Evolutionary conservation across 257 asterid genomes (phyloP).

Genomic region (Buddleja alternifolia): DNA sequence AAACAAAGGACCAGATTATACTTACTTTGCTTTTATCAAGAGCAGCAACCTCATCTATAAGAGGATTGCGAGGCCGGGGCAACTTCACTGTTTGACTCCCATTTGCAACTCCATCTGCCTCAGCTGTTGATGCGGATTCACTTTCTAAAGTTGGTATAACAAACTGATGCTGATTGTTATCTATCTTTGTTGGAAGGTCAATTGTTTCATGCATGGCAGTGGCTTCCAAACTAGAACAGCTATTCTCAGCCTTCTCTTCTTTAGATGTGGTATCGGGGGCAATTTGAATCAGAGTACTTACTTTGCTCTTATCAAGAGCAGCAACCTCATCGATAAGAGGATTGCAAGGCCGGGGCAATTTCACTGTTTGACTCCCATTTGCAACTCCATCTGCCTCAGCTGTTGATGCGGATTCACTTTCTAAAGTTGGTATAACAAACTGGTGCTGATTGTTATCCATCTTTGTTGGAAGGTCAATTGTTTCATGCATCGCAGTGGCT

Average conservation of each 20-base stretch:
- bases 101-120: conserved; percentile 48
- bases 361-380: conserved; percentile 43
- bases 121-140: conserved; percentile 42
- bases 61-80: conserved; percentile 68
- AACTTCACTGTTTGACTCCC: conserved; percentile 49
- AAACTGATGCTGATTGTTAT: conserved; percentile 34
- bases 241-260: conserved; percentile 38
- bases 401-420: conserved; percentile 40
- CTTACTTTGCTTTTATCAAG: conserved; percentile 87
- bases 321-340: conserved; percentile 74
- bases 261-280: conserved; percentile 35
- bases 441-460: conserved; percentile 37
- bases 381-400: conserved; percentile 49
- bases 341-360: conserved; percentile 64
- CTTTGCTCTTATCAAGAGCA: conserved; percentile 85
- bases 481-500: conserved; percentile 7
- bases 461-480: conserved; percentile 13
- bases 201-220: conserved; percentile 21
- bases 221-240: conserved; percentile 36
- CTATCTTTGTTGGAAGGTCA: conserved; percentile 35
- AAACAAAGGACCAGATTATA: conserved; percentile 13
- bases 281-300: conserved; percentile 43
- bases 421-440: conserved; percentile 34
- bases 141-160: conserved; percentile 38
- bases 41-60: conserved; percentile 70